Evolutionary conservation across 1,284 basidiomycete species (phyloP), one percentile per base, ranked within the genome.

Genomic region (Puccinia horiana): DNA sequence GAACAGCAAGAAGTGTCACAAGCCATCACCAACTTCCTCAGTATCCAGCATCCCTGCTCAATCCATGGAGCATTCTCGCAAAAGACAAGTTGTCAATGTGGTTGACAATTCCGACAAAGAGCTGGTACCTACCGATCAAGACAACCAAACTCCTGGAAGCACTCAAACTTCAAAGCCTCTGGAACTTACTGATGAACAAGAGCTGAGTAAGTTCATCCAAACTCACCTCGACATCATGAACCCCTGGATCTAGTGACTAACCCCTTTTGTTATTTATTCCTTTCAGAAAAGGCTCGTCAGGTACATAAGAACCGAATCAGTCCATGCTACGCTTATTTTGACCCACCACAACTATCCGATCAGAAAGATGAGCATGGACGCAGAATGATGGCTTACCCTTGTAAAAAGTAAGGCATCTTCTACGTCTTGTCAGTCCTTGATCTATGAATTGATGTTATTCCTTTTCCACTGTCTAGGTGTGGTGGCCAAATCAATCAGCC

Each of bases 101-200:
- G n/a, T n/a, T n/a, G n/a, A n/a, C n/a, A n/a, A n/a, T n/a, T n/a
- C n/a, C n/a, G n/a, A n/a, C n/a, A n/a, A n/a, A n/a, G n/a, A n/a
- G n/a, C n/a, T n/a, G n/a, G n/a, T n/a, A n/a, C n/a, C n/a, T n/a
- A n/a, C n/a, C n/a, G n/a, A n/a, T n/a, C n/a, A n/a, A n/a, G n/a
- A n/a, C n/a, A n/a, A n/a, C n/a, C n/a, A n/a, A n/a, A n/a, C n/a
- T n/a, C n/a, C n/a, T n/a, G n/a, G n/a, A n/a, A n/a, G n/a, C n/a
- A n/a, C n/a, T n/a, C n/a, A n/a, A n/a, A n/a, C n/a, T n/a, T n/a
- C n/a, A n/a, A n/a, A n/a, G n/a, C n/a, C n/a, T n/a, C n/a, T n/a
- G n/a, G 63, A 40, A 23, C 35, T 67, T 3, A 37, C 32, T 3
- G 63, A 67, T 67, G 63, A 67, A 67, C 35, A 67, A 67, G 63